These are phyloP conservation scores for Extremus antarcticus DNA, from an alignment of 495 filamentous ascomycete genomes.

Conservation along the genomic window DNA sequence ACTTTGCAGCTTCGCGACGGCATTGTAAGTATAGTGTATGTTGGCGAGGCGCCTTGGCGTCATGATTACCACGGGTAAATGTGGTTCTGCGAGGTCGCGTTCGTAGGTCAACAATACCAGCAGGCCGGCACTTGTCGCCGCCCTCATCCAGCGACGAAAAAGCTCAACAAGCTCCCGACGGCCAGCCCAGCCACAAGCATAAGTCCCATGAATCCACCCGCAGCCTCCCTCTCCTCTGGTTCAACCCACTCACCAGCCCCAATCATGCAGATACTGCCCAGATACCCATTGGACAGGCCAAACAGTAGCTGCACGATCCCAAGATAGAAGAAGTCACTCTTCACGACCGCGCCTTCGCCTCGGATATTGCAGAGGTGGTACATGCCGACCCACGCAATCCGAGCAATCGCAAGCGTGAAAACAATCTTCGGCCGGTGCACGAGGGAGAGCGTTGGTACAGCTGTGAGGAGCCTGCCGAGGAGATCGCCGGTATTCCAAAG, in stretches of 20 bases:
- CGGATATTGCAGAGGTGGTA: conserved; percentile 82
- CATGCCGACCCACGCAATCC: conserved; percentile 66
- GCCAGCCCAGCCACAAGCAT: conserved; percentile 75
- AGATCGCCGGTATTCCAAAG: conserved; percentile 92
- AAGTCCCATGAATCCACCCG: conserved; percentile 89
- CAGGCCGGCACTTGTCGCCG: no score
- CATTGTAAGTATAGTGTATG: background rate
- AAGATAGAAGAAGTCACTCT: conserved; percentile 81
- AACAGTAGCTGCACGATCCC: conserved; percentile 72
- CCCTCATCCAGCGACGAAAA: conserved; percentile 45
- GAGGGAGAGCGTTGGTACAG: conserved; percentile 50
- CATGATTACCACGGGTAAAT: no score
- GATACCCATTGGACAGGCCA: conserved; percentile 73
- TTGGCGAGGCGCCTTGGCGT: no score
- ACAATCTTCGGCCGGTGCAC: conserved; percentile 50
- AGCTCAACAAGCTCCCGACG: conserved; percentile 80
- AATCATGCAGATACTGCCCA: conserved; percentile 85
- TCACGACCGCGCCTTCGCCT: conserved; percentile 54
- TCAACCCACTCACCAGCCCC: conserved; percentile 68
- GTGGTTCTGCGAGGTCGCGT: no score
- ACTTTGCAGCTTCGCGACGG: no score
- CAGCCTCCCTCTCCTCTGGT: conserved; percentile 69
- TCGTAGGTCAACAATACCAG: no score
- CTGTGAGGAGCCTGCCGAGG: conserved; percentile 57
- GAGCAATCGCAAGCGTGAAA: conserved; percentile 50